Evolutionary conservation across 2,329 filamentous ascomycete species (phyloP), one percentile per base, ranked within the genome.

Genomic region (Penicillium nordicum): DNA sequence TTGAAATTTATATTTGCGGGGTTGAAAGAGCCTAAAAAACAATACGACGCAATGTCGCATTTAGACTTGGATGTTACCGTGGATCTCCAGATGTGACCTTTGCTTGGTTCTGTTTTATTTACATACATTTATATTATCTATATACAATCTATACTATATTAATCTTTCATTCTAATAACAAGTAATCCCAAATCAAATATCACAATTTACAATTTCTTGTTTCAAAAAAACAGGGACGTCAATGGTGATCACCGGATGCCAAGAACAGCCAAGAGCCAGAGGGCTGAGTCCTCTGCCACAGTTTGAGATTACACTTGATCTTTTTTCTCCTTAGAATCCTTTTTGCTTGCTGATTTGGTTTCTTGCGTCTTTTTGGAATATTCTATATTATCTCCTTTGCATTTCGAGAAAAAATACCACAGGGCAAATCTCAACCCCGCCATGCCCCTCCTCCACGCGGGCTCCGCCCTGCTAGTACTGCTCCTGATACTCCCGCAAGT

Each of bases 401-500:
- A 36, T 44, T 21, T 21, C 2, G 12, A 18, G 11, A 6, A 6
- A 23, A 21, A 43, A 51, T 18, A 43, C 18, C 4, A 51, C 38
- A 2, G 32, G 14, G 32, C 32, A 45, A 10, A 36, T 27, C 12
- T 16, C n/a, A 41, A 36, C 53, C 49, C 58, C 57, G 55, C 55
- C 52, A 64, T 61, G 63, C 53, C 58, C 47, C 48, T 64, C 56
- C 51, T 63, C 36, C 64, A 60, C 38, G 57, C 62, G 61, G 67
- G 70, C 65, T 63, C 69, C 56, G 60, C 69, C 48, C 59, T 77
- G 37, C 65, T 78, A 43, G 60, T 77, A 49, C 58, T 78, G 18
- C 57, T 76, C 23, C 57, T 77, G 16, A 59, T 76, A 29, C 38
- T 77, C 6, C 71, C 71, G 5, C 72, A 73, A 54, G 74, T 70